phyloP scores from a whole-genome alignment of 2,329 filamentous ascomycete genomes.

The Paracamarosporium sp. region DNA sequence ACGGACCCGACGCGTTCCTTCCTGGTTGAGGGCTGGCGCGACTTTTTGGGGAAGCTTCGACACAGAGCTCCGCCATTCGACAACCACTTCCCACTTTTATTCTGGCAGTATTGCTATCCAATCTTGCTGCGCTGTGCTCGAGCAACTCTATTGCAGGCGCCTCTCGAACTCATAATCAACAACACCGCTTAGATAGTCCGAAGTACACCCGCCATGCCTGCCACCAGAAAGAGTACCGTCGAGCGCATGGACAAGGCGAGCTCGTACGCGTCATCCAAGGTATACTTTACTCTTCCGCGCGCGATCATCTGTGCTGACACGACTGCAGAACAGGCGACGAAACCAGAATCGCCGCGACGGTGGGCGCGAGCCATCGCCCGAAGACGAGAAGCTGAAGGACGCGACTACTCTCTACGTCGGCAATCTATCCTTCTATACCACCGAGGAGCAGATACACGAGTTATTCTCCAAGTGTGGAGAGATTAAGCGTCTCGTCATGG shows the following conservation, averaged over 20 bases:
- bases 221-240: slow-evolving; percentile 73
- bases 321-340: slow-evolving; percentile 71
- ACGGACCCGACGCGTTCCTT: slow-evolving; percentile 2
- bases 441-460: slow-evolving; percentile 98
- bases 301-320: slow-evolving; percentile 13
- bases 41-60: slow-evolving; percentile 7
- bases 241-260: slow-evolving; percentile 93
- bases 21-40: background rate
- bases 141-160: background rate
- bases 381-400: slow-evolving; percentile 81
- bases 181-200: background rate
- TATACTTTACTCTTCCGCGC: slow-evolving; percentile 41
- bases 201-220: slow-evolving; percentile 27
- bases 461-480: slow-evolving; percentile 96
- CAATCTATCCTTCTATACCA: slow-evolving; percentile 98
- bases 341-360: slow-evolving; percentile 66
- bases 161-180: background rate
- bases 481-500: slow-evolving; percentile 98
- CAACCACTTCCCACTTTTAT: background rate
- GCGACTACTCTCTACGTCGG: slow-evolving; percentile 97
- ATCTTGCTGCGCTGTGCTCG: background rate
- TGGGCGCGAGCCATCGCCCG: slow-evolving; percentile 57
- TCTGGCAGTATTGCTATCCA: background rate
- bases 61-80: slow-evolving; percentile 10
- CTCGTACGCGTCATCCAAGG: slow-evolving; percentile 87